Evolutionary conservation across 2,329 filamentous ascomycete genomes (phyloP).

Genomic region (Samsoniella hepiali): DNA sequence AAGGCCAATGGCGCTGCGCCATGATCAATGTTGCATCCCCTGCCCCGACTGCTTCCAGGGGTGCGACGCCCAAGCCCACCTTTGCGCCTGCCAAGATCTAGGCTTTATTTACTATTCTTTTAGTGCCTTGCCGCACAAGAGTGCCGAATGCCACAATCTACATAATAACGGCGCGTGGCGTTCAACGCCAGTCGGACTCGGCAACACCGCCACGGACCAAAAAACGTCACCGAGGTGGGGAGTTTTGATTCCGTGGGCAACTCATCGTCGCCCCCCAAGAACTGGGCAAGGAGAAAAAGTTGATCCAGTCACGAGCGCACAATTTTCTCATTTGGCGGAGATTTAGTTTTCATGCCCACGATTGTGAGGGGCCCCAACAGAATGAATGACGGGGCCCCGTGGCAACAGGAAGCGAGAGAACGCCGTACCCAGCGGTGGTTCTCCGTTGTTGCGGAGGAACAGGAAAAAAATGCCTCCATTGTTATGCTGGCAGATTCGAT

Average conservation of each 20-base stretch:
- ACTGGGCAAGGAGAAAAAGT: neutral
- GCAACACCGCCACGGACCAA: neutral
- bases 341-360: neutral
- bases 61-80: neutral
- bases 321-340: neutral
- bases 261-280: neutral
- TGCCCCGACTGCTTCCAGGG: neutral
- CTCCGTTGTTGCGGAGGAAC: conserved; percentile 14
- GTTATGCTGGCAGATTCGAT: neutral
- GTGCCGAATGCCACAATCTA: neutral
- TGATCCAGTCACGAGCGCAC: conserved; percentile 1
- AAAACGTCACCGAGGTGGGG: conserved; percentile 7
- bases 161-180: neutral
- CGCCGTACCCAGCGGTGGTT: neutral
- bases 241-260: neutral
- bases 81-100: conserved; percentile 6
- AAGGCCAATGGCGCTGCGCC: neutral
- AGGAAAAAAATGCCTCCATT: neutral
- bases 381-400: conserved; percentile 17
- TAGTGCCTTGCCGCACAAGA: neutral
- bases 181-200: neutral
- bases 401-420: neutral
- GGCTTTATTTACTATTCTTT: neutral
- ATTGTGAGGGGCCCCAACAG: conserved; percentile 1
- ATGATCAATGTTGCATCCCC: neutral